phyloP scores from a whole-genome alignment of 805 yeast genomes.

The Alloascoidea hylecoeti region DNA sequence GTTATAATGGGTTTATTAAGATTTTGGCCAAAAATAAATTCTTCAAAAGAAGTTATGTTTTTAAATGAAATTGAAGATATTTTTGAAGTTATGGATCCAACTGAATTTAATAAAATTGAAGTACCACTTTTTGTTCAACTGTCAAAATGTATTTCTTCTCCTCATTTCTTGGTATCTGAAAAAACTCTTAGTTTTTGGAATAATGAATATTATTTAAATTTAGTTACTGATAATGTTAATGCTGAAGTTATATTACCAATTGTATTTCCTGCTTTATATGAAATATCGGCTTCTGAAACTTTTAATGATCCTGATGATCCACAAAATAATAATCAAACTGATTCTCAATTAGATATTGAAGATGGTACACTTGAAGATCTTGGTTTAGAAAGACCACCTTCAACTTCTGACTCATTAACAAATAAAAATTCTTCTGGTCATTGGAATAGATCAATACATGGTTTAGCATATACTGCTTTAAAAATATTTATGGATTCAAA shows the following conservation, averaged over 20 bases:
- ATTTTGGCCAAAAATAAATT: slow-evolving; percentile 93
- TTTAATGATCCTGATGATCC: slow-evolving; percentile 8
- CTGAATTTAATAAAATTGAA: slow-evolving; percentile 82
- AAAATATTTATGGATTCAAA: slow-evolving; percentile 88
- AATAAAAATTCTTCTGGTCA: slow-evolving; percentile 36
- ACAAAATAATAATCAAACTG: slow-evolving; percentile 8
- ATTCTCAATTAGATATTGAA: slow-evolving; percentile 18
- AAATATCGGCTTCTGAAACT: slow-evolving; percentile 38
- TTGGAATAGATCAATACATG: slow-evolving; percentile 92
- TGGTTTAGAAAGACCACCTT: too few species aligned
- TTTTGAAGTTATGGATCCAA: slow-evolving; percentile 89
- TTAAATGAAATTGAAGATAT: slow-evolving; percentile 93
- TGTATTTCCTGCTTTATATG: slow-evolving; percentile 79
- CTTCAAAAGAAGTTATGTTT: slow-evolving; percentile 93
- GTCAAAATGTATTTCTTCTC: slow-evolving; percentile 84
- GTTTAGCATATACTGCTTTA: slow-evolving; percentile 80
- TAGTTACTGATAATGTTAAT: slow-evolving; percentile 69
- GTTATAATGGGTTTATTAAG: slow-evolving; percentile 88
- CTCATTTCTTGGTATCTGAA: slow-evolving; percentile 96
- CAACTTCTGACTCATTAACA: too few species aligned
- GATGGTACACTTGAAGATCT: too few species aligned
- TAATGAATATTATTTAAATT: slow-evolving; percentile 81
- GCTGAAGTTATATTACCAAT: slow-evolving; percentile 90
- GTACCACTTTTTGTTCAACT: slow-evolving; percentile 89
- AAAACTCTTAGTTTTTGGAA: slow-evolving; percentile 90